Conservation (phyloP, 331 rosid species). For the Saraca asoca region DNA sequence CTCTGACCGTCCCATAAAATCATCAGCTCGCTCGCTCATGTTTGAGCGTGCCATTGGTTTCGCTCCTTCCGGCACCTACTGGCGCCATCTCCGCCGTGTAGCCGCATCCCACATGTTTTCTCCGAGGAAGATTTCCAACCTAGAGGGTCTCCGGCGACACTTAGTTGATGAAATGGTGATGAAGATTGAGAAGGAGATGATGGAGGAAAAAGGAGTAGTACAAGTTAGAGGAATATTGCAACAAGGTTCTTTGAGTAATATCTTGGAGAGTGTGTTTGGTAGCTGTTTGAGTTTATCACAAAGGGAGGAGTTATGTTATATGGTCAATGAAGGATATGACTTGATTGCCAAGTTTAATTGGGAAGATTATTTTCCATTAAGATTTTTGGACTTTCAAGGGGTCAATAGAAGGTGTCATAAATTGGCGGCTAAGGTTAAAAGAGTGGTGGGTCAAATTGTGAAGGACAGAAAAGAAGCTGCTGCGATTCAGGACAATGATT, state of each 20-base stretch:
- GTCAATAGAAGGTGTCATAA: slow-evolving; percentile 71
- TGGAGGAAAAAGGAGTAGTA: slow-evolving; percentile 57
- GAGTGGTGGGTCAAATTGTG: slow-evolving; percentile 57
- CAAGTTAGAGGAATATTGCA: slow-evolving; percentile 55
- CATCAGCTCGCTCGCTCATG: slow-evolving; percentile 73
- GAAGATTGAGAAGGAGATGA: slow-evolving; percentile 39
- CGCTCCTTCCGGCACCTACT: slow-evolving; percentile 71
- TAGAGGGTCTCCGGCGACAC: slow-evolving; percentile 51
- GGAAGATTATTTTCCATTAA: slow-evolving; percentile 76
- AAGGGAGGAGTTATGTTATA: slow-evolving; percentile 43
- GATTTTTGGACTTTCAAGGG: slow-evolving; percentile 73
- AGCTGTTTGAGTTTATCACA: slow-evolving; percentile 12
- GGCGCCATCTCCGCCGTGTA: slow-evolving; percentile 73
- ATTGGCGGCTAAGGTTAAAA: slow-evolving; percentile 57
- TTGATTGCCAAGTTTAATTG: slow-evolving; percentile 59
- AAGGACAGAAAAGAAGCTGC: slow-evolving; percentile 46
- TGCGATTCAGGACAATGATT: slow-evolving; percentile 49
- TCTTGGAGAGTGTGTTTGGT: slow-evolving; percentile 84
- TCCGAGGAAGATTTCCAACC: slow-evolving; percentile 56
- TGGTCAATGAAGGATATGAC: slow-evolving; percentile 81
- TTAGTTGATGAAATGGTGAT: slow-evolving; percentile 57
- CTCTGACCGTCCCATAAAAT: slow-evolving; percentile 79
- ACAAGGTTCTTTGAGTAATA: slow-evolving; percentile 62
- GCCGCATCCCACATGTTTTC: slow-evolving; percentile 74
- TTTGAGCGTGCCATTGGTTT: slow-evolving; percentile 94